phyloP scores from a whole-genome alignment of 371 early-diverging fungal genomes.

The Nematocida ironsii region DNA sequence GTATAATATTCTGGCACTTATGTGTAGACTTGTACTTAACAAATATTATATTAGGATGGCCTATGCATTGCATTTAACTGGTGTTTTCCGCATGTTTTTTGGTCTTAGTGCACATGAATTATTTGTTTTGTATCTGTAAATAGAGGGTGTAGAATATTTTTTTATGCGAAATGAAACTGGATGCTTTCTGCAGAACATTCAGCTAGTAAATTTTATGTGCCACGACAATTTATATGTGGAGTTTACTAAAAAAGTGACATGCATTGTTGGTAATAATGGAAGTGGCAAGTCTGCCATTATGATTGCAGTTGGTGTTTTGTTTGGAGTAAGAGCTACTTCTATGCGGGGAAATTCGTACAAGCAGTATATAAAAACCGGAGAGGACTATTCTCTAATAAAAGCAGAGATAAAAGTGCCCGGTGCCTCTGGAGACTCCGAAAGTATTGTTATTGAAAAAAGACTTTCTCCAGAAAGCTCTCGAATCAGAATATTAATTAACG shows the following conservation, averaged over 20 bases:
- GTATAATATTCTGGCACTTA: too few species aligned
- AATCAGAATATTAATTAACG: slow-evolving; percentile 47
- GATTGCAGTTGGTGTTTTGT: slow-evolving; percentile 68
- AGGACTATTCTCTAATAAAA: slow-evolving; percentile 50
- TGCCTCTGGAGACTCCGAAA: slow-evolving; percentile 44
- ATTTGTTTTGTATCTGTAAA: too few species aligned
- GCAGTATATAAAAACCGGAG: slow-evolving; percentile 65
- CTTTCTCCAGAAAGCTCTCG: slow-evolving; percentile 37
- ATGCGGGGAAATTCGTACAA: slow-evolving; percentile 67
- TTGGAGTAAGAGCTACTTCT: slow-evolving; percentile 65
- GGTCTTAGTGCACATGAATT: too few species aligned
- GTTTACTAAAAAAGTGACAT: slow-evolving; percentile 65
- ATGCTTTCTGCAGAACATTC: slow-evolving; percentile 54
- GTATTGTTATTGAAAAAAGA: slow-evolving; percentile 64
- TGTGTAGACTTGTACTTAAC: too few species aligned
- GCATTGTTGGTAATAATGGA: slow-evolving; percentile 69
- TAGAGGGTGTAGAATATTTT: not conserved
- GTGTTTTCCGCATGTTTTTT: too few species aligned
- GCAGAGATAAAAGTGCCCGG: slow-evolving; percentile 52
- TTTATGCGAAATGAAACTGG: not conserved
- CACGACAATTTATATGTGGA: slow-evolving; percentile 65
- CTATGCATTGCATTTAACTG: too few species aligned
- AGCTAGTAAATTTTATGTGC: slow-evolving; percentile 70
- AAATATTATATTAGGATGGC: too few species aligned
- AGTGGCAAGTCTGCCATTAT: slow-evolving; percentile 70